Percentiles rank a stretch among this genome's conserved stretches.
phyloP scores from a whole-genome alignment of 1,139 yeast species.

The Saccharomyces hybrid region DNA sequence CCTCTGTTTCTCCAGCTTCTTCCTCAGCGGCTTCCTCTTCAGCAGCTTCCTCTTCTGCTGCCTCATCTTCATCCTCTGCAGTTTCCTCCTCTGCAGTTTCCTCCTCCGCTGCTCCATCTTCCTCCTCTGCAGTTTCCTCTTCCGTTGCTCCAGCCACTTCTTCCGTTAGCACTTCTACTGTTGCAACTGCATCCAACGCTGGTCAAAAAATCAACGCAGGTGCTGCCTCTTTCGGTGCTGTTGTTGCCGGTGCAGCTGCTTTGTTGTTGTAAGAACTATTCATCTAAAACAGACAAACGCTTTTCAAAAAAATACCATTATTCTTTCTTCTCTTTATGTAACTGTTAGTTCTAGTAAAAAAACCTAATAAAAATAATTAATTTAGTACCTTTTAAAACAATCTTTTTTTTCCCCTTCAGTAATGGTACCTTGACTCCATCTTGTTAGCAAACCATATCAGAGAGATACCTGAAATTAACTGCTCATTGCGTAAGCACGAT shows the following conservation, averaged over 20 bases:
- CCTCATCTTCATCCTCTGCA: constrained; percentile 12
- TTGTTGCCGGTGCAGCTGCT: constrained; percentile 6
- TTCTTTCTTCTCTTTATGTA: neutral
- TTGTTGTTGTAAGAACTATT: constrained; percentile 2
- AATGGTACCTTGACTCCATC: neutral
- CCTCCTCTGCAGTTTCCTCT: constrained; percentile 9
- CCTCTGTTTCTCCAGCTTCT: constrained; percentile 18
- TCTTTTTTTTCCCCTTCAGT: too few relatives aligned
- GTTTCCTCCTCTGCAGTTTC: constrained; percentile 14
- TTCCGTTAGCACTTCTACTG: neutral
- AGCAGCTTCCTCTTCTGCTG: constrained; percentile 9
- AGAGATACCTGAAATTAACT: too few relatives aligned
- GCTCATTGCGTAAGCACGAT: too few relatives aligned
- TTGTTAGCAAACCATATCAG: neutral
- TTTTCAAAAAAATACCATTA: neutral
- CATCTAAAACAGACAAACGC: neutral
- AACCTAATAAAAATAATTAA: too few relatives aligned
- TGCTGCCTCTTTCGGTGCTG: constrained; percentile 4
- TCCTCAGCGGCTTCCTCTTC: constrained; percentile 12
- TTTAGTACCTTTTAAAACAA: too few relatives aligned
- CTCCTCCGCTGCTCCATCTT: constrained; percentile 15
- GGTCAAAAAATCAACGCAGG: constrained; percentile 3
- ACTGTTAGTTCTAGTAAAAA: neutral
- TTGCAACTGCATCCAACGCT: constrained; percentile 1
- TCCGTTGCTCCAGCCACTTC: neutral